Evolutionary conservation across 352 stramenopile genomes (phyloP).

Genomic region (Phytophthora chlamydospora): DNA sequence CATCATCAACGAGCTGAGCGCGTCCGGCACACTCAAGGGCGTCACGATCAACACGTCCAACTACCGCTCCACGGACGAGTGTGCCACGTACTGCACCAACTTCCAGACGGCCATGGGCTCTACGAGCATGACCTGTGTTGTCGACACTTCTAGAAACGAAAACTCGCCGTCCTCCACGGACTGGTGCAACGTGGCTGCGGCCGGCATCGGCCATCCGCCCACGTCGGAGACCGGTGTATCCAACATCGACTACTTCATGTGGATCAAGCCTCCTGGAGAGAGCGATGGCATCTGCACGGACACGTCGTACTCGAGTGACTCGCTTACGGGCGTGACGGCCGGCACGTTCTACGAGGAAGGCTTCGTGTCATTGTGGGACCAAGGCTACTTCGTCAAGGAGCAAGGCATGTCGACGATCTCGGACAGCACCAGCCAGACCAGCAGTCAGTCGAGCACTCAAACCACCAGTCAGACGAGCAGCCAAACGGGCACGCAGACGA

Average conservation of each 20-base stretch:
- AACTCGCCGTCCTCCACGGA: conserved; percentile 40
- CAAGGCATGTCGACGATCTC: conserved; percentile 32
- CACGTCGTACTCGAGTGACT: conserved; percentile 34
- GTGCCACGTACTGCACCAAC: conserved; percentile 50
- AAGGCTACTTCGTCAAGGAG: conserved; percentile 69
- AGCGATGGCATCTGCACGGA: conserved; percentile 66
- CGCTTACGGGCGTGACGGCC: conserved; percentile 44
- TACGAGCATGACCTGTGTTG: conserved; percentile 53
- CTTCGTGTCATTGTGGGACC: conserved; percentile 67
- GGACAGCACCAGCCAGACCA: conserved; percentile 16
- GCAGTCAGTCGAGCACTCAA: conserved; percentile 2
- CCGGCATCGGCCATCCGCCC: conserved; percentile 62
- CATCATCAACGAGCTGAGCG: conserved; percentile 51
- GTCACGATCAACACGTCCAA: conserved; percentile 80
- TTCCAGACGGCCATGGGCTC: conserved; percentile 60
- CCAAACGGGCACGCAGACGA: conserved; percentile 3
- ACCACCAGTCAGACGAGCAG: conserved; percentile 20
- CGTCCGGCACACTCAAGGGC: conserved; percentile 51
- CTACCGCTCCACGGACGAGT: conserved; percentile 64
- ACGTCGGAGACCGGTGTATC: conserved; percentile 49
- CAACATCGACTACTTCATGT: conserved; percentile 75
- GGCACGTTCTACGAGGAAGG: conserved; percentile 62
- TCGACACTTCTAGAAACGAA: conserved; percentile 75
- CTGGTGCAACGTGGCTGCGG: conserved; percentile 74
- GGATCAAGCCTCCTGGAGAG: conserved; percentile 69